Evolutionary conservation across 768 basidiomycete species (phyloP).

Genomic region (Collybia nuda): DNA sequence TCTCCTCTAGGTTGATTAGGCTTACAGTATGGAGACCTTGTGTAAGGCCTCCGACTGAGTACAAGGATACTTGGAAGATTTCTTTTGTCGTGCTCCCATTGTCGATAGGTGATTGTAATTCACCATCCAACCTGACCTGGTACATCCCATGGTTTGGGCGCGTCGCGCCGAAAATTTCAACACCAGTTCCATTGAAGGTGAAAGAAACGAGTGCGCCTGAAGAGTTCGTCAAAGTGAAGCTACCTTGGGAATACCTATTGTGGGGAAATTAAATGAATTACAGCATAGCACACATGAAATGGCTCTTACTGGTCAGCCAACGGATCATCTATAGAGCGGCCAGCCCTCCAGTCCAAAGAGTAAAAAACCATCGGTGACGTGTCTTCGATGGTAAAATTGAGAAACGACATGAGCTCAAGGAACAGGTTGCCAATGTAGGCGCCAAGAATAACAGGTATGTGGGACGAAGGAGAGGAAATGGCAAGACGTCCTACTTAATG

Average conservation of each 20-base stretch:
- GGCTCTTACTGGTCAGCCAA: too few relatives aligned
- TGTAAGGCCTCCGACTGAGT: conserved; percentile 27
- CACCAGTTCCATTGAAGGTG: conserved; percentile 46
- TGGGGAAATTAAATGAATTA: too few relatives aligned
- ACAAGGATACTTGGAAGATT: conserved; percentile 42
- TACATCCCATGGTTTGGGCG: conserved; percentile 46
- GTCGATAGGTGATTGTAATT: conserved; percentile 16
- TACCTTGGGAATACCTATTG: conserved; percentile 33
- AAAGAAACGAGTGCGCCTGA: conserved; percentile 33
- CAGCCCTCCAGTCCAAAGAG: too few relatives aligned
- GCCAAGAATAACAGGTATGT: too few relatives aligned
- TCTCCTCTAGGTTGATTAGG: conserved; percentile 25
- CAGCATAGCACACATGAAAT: too few relatives aligned
- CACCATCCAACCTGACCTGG: conserved; percentile 39
- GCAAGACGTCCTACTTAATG: too few relatives aligned
- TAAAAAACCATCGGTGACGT: too few relatives aligned
- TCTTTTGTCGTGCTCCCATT: conserved; percentile 26
- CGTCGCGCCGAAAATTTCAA: conserved; percentile 53
- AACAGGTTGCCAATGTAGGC: too few relatives aligned
- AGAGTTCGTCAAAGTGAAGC: conserved; percentile 35
- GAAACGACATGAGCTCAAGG: too few relatives aligned
- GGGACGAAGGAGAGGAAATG: too few relatives aligned
- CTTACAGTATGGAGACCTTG: conserved; percentile 36
- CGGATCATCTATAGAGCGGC: too few relatives aligned
- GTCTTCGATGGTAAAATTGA: too few relatives aligned